Conservation (phyloP, 352 stramenopile genomes). For the Peronospora destructor region DNA sequence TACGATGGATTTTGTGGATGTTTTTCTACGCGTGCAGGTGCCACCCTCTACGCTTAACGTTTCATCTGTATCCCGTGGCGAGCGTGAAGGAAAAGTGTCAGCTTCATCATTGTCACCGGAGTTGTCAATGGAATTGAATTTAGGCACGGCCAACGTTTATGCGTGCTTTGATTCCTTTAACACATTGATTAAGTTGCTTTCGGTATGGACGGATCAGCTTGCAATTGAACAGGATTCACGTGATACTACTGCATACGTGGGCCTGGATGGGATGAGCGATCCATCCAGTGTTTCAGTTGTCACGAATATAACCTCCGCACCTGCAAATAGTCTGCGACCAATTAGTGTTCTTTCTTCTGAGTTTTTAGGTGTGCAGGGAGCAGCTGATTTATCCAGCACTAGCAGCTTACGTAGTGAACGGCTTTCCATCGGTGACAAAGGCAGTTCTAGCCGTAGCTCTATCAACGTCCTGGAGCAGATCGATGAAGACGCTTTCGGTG, state of each 20-base stretch:
- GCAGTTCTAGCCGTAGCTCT: constrained; percentile 1
- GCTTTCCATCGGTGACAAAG: constrained; percentile 16
- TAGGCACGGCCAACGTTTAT: constrained; percentile 84
- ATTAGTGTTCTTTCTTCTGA: constrained; percentile 20
- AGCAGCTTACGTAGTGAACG: constrained; percentile 26
- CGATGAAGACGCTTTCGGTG: constrained; percentile 72
- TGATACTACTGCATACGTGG: constrained; percentile 75
- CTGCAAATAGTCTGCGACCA: constrained; percentile 17
- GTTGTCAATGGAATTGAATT: constrained; percentile 71
- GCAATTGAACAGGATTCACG: constrained; percentile 52
- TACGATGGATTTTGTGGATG: constrained; percentile 79
- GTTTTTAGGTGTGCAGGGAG: constrained; percentile 3
- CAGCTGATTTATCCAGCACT: constrained; percentile 19
- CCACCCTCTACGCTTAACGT: constrained; percentile 25
- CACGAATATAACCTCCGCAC: constrained; percentile 54
- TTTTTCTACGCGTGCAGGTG: constrained; percentile 72
- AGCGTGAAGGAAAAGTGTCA: constrained; percentile 31
- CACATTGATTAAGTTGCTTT: constrained; percentile 68
- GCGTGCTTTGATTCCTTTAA: constrained; percentile 88
- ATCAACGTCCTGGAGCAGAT: constrained; percentile 70
- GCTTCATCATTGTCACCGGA: constrained; percentile 47
- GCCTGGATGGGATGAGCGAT: constrained; percentile 53
- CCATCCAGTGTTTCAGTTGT: constrained; percentile 61
- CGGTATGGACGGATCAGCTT: constrained; percentile 64
- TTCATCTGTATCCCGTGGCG: constrained; percentile 8